Conservation (phyloP, 257 asterid genomes). For the Solanum appendiculatum region DNA sequence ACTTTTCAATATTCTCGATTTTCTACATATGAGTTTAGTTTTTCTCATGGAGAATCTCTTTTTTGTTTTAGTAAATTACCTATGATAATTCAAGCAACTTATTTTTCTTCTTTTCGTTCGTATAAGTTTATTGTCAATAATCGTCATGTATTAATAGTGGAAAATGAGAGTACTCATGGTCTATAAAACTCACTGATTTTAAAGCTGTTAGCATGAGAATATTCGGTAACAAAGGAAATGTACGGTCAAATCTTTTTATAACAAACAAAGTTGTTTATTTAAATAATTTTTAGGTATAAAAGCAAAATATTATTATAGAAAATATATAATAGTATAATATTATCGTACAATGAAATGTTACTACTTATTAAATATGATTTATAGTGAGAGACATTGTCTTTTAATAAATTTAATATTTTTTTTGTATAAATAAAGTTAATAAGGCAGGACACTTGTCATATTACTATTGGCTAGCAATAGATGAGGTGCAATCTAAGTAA, state of each 20-base stretch:
- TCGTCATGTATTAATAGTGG: too few species aligned
- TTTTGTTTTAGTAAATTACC: not conserved
- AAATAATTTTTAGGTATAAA: too few species aligned
- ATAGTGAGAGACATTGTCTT: not conserved
- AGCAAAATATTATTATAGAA: too few species aligned
- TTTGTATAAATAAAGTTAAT: not conserved
- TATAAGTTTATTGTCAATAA: too few species aligned
- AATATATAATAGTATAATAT: too few species aligned
- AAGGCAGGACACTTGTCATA: not conserved
- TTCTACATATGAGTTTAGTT: not conserved
- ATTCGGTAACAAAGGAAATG: not conserved
- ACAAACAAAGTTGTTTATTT: too few species aligned
- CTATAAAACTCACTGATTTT: not conserved
- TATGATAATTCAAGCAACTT: too few species aligned
- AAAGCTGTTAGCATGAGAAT: not conserved
- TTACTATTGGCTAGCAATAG: not conserved
- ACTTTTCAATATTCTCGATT: not conserved
- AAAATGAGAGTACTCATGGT: too few species aligned
- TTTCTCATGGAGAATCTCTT: not conserved
- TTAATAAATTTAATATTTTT: too few species aligned
- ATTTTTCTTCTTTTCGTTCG: too few species aligned
- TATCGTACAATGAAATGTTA: too few species aligned
- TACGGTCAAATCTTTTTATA: not conserved
- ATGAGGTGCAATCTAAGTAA: not conserved
- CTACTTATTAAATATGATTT: too few species aligned